These are phyloP conservation scores for Primulina huaijiensis DNA, from an alignment of 257 asterid species.

Conservation along the genomic window DNA sequence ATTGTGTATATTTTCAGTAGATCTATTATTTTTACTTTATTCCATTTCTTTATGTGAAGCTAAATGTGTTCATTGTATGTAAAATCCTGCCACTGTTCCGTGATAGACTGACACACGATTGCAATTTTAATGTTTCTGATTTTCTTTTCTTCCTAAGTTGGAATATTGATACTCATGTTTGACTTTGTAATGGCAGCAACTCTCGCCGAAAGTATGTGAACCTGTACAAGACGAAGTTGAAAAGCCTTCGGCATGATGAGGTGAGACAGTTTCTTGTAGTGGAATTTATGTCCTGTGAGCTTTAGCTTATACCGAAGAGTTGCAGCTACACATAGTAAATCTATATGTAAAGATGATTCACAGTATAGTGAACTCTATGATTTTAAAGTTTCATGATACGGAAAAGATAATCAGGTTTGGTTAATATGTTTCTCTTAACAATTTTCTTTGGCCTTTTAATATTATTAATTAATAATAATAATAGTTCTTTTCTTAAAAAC, in stretches of 20 bases:
- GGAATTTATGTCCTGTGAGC: slow-evolving; percentile 1
- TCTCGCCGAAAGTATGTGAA: slow-evolving; percentile 76
- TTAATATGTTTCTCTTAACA: not conserved
- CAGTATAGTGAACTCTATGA: not conserved
- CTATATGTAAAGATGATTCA: not conserved
- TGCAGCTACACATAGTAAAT: not conserved
- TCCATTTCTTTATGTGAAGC: slow-evolving; percentile 13
- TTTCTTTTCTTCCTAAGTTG: slow-evolving; percentile 10
- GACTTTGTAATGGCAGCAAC: slow-evolving; percentile 45
- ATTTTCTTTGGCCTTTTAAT: not conserved
- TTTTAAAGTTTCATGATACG: not conserved
- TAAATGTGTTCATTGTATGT: slow-evolving; percentile 9
- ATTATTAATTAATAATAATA: not conserved
- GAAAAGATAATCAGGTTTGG: not conserved
- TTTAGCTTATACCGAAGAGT: not conserved
- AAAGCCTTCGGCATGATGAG: slow-evolving; percentile 78
- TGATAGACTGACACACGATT: slow-evolving; percentile 12
- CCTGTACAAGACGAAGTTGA: slow-evolving; percentile 80
- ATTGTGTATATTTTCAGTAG: slow-evolving; percentile 5
- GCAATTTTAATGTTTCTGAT: not conserved
- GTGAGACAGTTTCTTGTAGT: slow-evolving; percentile 38
- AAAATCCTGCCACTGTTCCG: not conserved
- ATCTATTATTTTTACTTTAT: not conserved
- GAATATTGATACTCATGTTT: slow-evolving; percentile 21
- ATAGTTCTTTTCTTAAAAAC: not conserved